A percentile compares a stretch with the other conserved stretches of the same genome.
phyloP scores from a whole-genome alignment of 1,284 basidiomycete genomes.

The Mycena citricolor region DNA sequence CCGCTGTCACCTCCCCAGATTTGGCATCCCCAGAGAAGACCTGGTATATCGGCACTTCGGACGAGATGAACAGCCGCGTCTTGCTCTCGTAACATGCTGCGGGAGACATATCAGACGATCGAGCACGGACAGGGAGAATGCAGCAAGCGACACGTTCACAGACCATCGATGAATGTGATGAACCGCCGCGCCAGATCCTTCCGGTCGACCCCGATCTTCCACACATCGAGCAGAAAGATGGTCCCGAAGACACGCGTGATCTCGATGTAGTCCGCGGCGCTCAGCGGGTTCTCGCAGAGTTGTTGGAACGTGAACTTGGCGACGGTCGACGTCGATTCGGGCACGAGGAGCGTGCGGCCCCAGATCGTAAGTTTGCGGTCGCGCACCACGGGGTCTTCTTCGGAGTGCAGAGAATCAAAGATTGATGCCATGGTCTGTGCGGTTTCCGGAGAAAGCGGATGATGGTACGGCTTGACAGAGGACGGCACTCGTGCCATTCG shows the following conservation, averaged over 20 bases:
- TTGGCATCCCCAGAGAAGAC: conserved; percentile 79
- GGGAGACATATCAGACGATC: conserved; percentile 8
- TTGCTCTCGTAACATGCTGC: conserved; percentile 89
- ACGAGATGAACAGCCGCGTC: conserved; percentile 89
- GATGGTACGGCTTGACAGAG: conserved; percentile 44
- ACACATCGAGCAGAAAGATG: conserved; percentile 86
- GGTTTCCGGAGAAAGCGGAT: conserved; percentile 17
- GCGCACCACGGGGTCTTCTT: conserved; percentile 52
- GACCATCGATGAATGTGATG: conserved; percentile 96
- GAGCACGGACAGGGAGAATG: conserved; percentile 3
- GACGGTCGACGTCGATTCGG: conserved; percentile 75
- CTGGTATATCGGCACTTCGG: conserved; percentile 85
- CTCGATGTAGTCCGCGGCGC: conserved; percentile 95
- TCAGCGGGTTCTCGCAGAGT: conserved; percentile 87
- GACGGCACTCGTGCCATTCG: conserved; percentile 87
- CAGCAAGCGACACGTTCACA: conserved; percentile 26
- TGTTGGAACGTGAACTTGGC: conserved; percentile 89
- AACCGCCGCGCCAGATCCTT: conserved; percentile 92
- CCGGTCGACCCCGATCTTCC: conserved; percentile 83
- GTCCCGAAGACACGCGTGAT: conserved; percentile 87
- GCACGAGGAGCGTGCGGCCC: conserved; percentile 83
- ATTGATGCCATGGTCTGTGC: conserved; percentile 17
- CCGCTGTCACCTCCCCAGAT: conserved; percentile 56
- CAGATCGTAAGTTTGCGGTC: conserved; percentile 80
- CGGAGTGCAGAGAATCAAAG: conserved; percentile 12